Base-by-base conservation (phyloP, 2,329 filamentous ascomycete genomes). In the Penicillium rolfsii region DNA sequence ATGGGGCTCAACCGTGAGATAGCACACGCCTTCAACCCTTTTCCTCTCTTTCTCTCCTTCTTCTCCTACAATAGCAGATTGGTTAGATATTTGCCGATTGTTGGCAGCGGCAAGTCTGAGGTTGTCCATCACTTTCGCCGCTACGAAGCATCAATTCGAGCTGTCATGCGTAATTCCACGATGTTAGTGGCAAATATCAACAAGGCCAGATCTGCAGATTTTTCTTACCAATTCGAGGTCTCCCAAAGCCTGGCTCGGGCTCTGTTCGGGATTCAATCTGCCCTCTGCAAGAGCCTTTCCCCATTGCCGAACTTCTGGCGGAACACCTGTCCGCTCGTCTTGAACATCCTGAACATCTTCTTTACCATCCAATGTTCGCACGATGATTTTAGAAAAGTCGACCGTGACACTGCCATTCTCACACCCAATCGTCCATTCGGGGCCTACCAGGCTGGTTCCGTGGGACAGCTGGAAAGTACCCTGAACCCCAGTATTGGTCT, bases 401-500 rank as follows among this genome's bases (percentile, higher is more conserved):
- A 63, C 58, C 5, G 41, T 52, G 9, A 64, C 30, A 46, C 79
- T 8, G 81, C 83, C 7, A 85, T 85, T 36, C n/a, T 63, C 61
- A n/a, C 64, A 63, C 5, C 56, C 61, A 6, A 64, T n/a, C 1
- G 59, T 62, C 45, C 40, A 64, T 22, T 57, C 61, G 5, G 45
- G 16, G 12, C 28, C 57, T 4, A 48, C 16, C 41, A 57, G 38
- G 24, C 36, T 48, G 3, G 59, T 60, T 2, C 87, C 87, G 56
- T 84, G 84, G 1, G 82, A 84, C n/a, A 85, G 74, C 57, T 81
- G 79, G 52, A 89, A 83, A 5, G 82, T 84, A 1, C 88, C 88
- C 0, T 81, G 79, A 2, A 78, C 80, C 3, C 87, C 87, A 28
- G 80, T 81, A 59, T 78, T 79, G 2, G 85, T 82, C 69, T 80